phyloP scores from a whole-genome alignment of 2,329 filamentous ascomycete genomes.

The Blumeria graminis region DNA sequence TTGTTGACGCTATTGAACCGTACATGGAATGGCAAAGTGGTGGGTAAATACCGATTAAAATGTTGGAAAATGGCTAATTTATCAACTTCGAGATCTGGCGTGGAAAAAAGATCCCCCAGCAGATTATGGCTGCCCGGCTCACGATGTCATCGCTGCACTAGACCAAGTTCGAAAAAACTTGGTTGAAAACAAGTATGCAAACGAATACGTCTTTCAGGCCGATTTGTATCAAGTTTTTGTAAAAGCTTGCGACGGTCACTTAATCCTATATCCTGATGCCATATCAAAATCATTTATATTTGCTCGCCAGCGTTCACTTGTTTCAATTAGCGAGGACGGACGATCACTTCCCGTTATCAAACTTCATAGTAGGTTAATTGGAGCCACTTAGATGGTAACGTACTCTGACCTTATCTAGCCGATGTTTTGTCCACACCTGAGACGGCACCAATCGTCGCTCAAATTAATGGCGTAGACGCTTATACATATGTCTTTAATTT shows the following conservation, averaged over 20 bases:
- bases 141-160: constrained; percentile 23
- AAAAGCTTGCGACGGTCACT: constrained; percentile 40
- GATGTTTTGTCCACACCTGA: constrained; percentile 21
- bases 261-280: constrained; percentile 28
- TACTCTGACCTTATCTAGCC: no score
- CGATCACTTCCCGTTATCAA: no score
- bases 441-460: constrained; percentile 22
- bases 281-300: no score
- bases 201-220: constrained; percentile 21
- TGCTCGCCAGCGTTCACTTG: no score
- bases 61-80: constrained; percentile 3
- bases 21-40: constrained; percentile 13
- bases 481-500: constrained; percentile 23
- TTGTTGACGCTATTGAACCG: constrained; percentile 11
- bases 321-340: no score
- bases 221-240: constrained; percentile 28
- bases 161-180: constrained; percentile 22
- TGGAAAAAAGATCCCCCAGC: constrained; percentile 22
- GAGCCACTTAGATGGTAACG: no score
- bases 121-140: constrained; percentile 21
- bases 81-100: constrained; percentile 8
- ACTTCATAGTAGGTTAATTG: neutral
- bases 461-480: constrained; percentile 32
- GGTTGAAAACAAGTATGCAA: constrained; percentile 19
- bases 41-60: constrained; percentile 3